A percentile compares a stretch with the other conserved stretches of the same genome.
Evolutionary conservation across 2,329 filamentous ascomycete species (phyloP).

Genomic region (Penicillium aurantiogriseum): DNA sequence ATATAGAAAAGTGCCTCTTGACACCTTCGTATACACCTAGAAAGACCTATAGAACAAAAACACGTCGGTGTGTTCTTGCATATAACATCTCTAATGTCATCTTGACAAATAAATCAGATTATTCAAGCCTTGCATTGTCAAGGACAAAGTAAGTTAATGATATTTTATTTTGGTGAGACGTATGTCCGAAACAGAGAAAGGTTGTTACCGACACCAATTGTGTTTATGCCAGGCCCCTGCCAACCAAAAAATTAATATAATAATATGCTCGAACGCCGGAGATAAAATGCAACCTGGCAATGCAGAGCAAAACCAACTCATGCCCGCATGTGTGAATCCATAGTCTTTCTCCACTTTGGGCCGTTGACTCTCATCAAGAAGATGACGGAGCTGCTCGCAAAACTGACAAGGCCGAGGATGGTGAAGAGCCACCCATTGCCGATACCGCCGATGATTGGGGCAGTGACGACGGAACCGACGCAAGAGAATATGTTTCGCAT

Average conservation of each 20-base stretch:
- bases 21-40: not conserved
- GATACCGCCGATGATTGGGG: slow-evolving; percentile 68
- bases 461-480: slow-evolving; percentile 66
- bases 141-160: not conserved
- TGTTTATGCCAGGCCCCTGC: not conserved
- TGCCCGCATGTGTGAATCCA: slow-evolving; percentile 49
- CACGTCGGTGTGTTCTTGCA: not conserved
- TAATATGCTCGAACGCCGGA: not conserved
- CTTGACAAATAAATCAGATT: not conserved
- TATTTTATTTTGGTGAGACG: not conserved
- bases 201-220: not conserved
- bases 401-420: slow-evolving; percentile 54
- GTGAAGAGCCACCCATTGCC: slow-evolving; percentile 78
- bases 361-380: slow-evolving; percentile 62
- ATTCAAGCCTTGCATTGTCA: not conserved
- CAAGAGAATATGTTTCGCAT: slow-evolving; percentile 75
- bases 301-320: slow-evolving; percentile 7
- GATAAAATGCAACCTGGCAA: not conserved
- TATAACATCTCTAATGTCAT: not conserved
- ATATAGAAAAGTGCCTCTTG: not conserved
- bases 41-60: not conserved
- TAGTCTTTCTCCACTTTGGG: slow-evolving; percentile 60
- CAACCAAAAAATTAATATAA: not conserved
- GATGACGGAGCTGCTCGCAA: slow-evolving; percentile 60
- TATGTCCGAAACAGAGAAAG: not conserved